A percentile compares a stretch with the other conserved stretches of the same genome.
Conservation (phyloP, 2,329 filamentous ascomycete genomes). For the Sporothrix humicola region DNA sequence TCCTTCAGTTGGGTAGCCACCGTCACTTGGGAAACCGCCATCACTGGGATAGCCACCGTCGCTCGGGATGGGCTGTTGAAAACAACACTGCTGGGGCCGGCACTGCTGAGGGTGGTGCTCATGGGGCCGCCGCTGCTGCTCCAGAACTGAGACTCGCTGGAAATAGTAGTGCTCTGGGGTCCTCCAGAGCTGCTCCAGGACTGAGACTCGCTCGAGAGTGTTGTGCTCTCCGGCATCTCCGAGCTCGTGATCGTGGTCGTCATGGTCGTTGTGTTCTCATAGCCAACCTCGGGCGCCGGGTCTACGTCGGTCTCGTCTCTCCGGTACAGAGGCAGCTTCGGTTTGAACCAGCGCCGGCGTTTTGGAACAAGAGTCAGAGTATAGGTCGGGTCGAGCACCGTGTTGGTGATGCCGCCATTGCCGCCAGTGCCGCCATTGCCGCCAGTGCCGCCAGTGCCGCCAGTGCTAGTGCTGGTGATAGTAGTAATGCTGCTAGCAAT, state of each 20-base stretch:
- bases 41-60: not conserved
- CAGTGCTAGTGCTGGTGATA: not conserved
- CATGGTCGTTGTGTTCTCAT: not conserved
- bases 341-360: not conserved
- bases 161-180: too few relatives aligned
- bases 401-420: not conserved
- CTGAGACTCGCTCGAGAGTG: not conserved
- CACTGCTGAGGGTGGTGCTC: not conserved
- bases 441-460: not conserved
- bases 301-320: not conserved
- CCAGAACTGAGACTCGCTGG: not conserved
- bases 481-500: not conserved
- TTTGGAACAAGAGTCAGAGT: not conserved
- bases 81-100: not conserved
- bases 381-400: not conserved
- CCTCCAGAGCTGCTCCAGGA: not conserved
- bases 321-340: not conserved
- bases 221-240: not conserved
- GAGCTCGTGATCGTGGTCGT: not conserved
- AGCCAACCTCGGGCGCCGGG: not conserved
- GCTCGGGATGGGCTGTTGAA: not conserved
- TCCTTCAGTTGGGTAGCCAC: too few relatives aligned
- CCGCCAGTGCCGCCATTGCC: not conserved
- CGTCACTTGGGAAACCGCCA: not conserved
- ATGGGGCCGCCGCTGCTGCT: not conserved